Evolutionary conservation across 495 filamentous ascomycete genomes (phyloP).

Genomic region (Bombardia bombarda): DNA sequence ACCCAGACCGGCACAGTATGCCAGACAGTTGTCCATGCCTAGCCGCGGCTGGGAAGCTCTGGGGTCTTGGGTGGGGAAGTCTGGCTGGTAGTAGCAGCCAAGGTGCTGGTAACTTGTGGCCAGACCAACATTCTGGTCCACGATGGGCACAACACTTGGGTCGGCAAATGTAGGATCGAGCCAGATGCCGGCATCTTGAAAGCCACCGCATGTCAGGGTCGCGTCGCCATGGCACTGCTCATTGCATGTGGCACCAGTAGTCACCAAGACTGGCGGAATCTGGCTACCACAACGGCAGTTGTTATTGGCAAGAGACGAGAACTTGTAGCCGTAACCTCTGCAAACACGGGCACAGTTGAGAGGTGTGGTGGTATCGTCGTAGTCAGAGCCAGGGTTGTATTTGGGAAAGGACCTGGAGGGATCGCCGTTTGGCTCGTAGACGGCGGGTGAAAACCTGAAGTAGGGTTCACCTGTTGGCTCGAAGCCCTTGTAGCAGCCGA

Average conservation of each 20-base stretch:
- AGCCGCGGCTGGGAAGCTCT: not conserved
- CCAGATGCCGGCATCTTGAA: slow-evolving; percentile 6
- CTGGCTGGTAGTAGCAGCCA: slow-evolving; percentile 4
- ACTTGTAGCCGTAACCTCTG: slow-evolving; percentile 21
- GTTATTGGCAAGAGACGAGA: slow-evolving; percentile 11
- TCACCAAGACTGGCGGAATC: slow-evolving; percentile 4
- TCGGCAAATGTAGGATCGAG: slow-evolving; percentile 15
- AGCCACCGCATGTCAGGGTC: slow-evolving; percentile 11
- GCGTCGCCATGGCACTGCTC: slow-evolving; percentile 7
- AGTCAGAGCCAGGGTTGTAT: slow-evolving; percentile 11
- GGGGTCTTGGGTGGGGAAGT: not conserved
- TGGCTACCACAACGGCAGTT: slow-evolving; percentile 16
- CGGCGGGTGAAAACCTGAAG: slow-evolving; percentile 7
- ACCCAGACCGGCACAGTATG: slow-evolving; percentile 6
- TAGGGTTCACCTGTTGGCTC: not conserved
- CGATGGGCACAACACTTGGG: not conserved
- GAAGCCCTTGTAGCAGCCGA: slow-evolving; percentile 15
- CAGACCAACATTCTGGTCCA: not conserved
- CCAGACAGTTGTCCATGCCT: slow-evolving; percentile 1
- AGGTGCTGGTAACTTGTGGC: slow-evolving; percentile 1
- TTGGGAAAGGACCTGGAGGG: slow-evolving; percentile 10
- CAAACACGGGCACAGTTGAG: slow-evolving; percentile 17
- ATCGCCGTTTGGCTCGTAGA: slow-evolving; percentile 4
- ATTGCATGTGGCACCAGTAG: slow-evolving; percentile 3
- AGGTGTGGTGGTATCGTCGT: slow-evolving; percentile 17